Conservation (phyloP, 169 alveolate species). For the Fabrea salina region DNA sequence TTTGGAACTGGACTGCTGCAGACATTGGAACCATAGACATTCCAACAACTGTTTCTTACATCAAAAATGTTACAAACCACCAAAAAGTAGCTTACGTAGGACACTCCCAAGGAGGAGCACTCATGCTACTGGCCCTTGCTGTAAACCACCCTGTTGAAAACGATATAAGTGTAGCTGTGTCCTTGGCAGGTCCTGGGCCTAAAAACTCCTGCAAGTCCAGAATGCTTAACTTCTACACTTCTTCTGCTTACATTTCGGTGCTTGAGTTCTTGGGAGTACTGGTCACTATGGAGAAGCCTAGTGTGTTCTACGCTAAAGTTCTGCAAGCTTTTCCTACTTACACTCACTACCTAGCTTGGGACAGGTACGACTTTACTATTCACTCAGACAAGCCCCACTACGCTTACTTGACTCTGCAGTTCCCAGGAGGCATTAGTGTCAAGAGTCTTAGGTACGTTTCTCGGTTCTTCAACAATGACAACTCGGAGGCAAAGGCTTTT, state of each 20-base stretch:
- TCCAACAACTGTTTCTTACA: slow-evolving; percentile 57
- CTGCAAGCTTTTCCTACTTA: background rate
- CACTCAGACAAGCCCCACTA: background rate
- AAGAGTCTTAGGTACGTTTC: background rate
- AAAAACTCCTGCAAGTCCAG: background rate
- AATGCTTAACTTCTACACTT: background rate
- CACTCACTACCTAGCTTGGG: background rate
- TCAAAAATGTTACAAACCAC: slow-evolving; percentile 38
- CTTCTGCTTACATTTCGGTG: background rate
- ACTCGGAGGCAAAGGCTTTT: background rate
- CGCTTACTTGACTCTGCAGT: background rate
- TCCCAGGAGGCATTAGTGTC: slow-evolving; percentile 19
- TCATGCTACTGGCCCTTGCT: background rate
- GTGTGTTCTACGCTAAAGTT: background rate
- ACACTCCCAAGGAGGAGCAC: slow-evolving; percentile 65
- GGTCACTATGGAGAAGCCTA: background rate
- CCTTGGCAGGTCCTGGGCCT: background rate
- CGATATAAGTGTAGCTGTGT: background rate
- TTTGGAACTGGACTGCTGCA: slow-evolving; percentile 70
- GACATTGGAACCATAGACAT: slow-evolving; percentile 70
- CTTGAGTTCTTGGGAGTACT: background rate
- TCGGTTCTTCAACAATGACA: background rate
- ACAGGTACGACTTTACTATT: background rate
- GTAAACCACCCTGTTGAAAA: background rate
- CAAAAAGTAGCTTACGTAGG: slow-evolving; percentile 63